Percentiles rank a stretch among this genome's conserved stretches.
phyloP scores from a whole-genome alignment of 179 eudicot species.

The Patellifolia procumbens region DNA sequence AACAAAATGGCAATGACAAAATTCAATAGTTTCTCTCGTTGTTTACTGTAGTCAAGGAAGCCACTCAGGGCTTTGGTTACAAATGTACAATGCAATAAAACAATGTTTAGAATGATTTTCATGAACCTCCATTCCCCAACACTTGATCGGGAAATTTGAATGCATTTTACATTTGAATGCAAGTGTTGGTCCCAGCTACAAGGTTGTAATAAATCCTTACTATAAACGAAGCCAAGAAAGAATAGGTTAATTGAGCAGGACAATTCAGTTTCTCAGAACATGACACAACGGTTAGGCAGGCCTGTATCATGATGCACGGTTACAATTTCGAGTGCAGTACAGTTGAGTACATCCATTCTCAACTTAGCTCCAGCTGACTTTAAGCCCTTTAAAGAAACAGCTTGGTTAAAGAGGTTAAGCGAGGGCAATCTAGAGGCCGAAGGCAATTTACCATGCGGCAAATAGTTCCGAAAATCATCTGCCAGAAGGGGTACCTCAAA shows the following conservation, averaged over 20 bases:
- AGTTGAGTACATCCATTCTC: constrained; percentile 74
- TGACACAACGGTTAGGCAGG: constrained; percentile 64
- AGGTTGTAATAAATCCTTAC: constrained; percentile 22
- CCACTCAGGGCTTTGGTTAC: constrained; percentile 9
- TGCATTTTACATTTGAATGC: constrained; percentile 23
- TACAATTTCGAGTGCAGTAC: constrained; percentile 53
- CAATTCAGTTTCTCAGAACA: constrained; percentile 45
- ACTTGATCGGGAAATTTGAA: not conserved
- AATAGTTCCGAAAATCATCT: constrained; percentile 58
- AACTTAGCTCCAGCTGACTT: constrained; percentile 89
- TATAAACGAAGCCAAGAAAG: constrained; percentile 19
- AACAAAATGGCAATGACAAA: not conserved
- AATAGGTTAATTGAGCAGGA: constrained; percentile 9
- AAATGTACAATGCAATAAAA: constrained; percentile 14
- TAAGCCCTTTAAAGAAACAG: constrained; percentile 76
- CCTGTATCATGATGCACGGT: constrained; percentile 71
- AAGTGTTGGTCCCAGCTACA: constrained; percentile 28
- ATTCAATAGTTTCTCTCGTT: not conserved
- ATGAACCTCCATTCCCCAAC: not conserved
- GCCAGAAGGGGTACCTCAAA: constrained; percentile 87
- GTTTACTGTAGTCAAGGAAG: not conserved
- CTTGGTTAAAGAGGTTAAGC: constrained; percentile 76
- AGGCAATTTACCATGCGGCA: constrained; percentile 84
- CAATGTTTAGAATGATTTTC: not conserved
- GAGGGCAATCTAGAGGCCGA: constrained; percentile 76